Base-by-base conservation (phyloP, 2,329 filamentous ascomycete species). In the Pseudogymnoascus sp. region DNA sequence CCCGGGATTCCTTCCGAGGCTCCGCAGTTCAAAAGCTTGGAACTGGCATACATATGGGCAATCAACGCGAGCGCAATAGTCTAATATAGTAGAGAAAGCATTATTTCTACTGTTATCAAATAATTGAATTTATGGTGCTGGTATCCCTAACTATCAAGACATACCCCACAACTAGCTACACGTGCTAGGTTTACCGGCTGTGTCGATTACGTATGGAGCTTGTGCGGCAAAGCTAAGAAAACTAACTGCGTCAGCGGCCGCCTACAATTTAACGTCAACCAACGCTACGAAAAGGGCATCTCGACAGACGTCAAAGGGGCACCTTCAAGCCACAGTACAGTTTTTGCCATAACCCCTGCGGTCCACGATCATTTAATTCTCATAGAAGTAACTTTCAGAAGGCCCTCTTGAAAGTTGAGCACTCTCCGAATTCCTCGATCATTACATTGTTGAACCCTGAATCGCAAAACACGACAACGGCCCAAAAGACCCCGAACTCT, bases 401-500 rank as follows among this genome's bases (percentile, higher is more conserved):
- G 3, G n/a, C 35, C 33, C 21, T 2, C 58, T 60, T 60, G 33
- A 38, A 38, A 38, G 35, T 60, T 11, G 21, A 60, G 10, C 33
- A 39, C 35, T 37, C 58, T 26, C n/a, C 14, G 16, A 29, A 61
- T 43, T 23, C n/a, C 10, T n/a, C 37, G 37, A 43, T 31, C 37
- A 61, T 14, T 33, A 29, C 14, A 45, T 38, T 61, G 21, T 31
- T 43, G 39, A 61, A 52, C 23, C 29, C 60, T 45, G 58, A 41
- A 60, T 41, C 60, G 29, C 39, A 43, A 58, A 43, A 21, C 29
- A 49, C 21, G 21, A 38, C 35, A 52, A 43, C 39, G 29, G 29
- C 35, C n/a, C 60, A 16, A 29, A 60, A 62, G 31, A 62, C 37
- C 38, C 43, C 29, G n/a, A 63, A 62, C 43, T 59, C 37, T 45